phyloP scores from a whole-genome alignment of 257 asterid species.

The Solanum bulbocastanum region DNA sequence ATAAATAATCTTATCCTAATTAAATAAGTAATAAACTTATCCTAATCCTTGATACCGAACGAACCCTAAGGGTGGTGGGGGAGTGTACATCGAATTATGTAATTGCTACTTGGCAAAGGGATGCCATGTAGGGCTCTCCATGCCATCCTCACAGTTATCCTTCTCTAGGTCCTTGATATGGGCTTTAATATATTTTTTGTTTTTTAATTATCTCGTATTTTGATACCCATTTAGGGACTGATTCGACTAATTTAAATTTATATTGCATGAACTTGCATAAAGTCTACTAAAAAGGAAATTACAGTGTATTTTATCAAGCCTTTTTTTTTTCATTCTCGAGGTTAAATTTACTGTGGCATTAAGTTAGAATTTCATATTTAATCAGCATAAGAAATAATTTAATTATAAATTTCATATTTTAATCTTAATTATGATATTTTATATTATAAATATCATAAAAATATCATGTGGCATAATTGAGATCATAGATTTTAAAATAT shows the following conservation, averaged over 20 bases:
- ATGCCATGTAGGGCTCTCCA: background rate
- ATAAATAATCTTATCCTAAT: background rate
- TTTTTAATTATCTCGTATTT: background rate
- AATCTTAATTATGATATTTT: background rate
- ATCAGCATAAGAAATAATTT: background rate
- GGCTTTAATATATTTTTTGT: background rate
- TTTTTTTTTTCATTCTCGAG: background rate
- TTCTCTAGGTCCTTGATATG: background rate
- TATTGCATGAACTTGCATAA: background rate
- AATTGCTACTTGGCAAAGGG: background rate
- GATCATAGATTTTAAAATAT: background rate
- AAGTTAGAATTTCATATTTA: background rate
- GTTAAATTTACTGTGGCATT: background rate
- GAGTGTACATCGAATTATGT: background rate
- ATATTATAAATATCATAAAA: background rate
- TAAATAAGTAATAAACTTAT: background rate
- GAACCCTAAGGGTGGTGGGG: background rate
- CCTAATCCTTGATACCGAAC: background rate
- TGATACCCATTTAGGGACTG: rapidly evolving
- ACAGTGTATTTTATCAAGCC: background rate
- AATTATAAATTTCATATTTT: background rate
- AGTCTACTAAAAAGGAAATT: background rate
- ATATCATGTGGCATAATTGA: background rate
- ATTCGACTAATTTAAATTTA: background rate
- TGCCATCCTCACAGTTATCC: background rate